phyloP scores from a whole-genome alignment of 805 yeast genomes.

The Saturnispora diversa region DNA sequence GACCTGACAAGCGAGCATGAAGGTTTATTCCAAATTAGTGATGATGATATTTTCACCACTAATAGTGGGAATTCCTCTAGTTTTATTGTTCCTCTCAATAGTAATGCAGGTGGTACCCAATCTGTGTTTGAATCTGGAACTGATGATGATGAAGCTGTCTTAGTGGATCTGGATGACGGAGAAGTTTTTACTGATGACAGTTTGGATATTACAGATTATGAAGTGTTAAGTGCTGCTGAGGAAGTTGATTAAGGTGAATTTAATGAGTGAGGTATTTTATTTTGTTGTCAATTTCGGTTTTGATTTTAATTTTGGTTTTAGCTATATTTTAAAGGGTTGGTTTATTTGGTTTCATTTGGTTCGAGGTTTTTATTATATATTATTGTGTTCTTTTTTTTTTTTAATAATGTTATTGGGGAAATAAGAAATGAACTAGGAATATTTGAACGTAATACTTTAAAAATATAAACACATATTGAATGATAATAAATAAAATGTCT shows the following conservation, averaged over 20 bases:
- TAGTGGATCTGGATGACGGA: neutral
- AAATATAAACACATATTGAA: constrained; percentile 4
- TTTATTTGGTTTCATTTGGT: neutral
- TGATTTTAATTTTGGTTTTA: neutral
- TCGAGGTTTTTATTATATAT: neutral
- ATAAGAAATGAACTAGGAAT: too few species aligned
- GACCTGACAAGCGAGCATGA: constrained; percentile 2
- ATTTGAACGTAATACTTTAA: neutral
- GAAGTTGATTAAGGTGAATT: neutral
- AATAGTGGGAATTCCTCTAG: neutral
- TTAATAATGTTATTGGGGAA: too few species aligned
- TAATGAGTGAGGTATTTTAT: neutral
- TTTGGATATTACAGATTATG: constrained; percentile 9
- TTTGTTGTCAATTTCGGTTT: neutral
- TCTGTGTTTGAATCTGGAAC: neutral
- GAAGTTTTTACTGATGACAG: neutral
- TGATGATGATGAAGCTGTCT: constrained; percentile 3
- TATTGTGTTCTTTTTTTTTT: too few species aligned
- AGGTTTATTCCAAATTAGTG: constrained; percentile 2
- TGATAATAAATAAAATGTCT: constrained; percentile 1
- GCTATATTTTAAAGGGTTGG: neutral
- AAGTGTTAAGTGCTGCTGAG: constrained; percentile 4
- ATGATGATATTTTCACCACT: neutral
- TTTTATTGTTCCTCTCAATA: neutral
- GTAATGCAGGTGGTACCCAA: too few species aligned